Conservation (phyloP, 1,284 basidiomycete genomes). For the Phellinidium pouzarii region DNA sequence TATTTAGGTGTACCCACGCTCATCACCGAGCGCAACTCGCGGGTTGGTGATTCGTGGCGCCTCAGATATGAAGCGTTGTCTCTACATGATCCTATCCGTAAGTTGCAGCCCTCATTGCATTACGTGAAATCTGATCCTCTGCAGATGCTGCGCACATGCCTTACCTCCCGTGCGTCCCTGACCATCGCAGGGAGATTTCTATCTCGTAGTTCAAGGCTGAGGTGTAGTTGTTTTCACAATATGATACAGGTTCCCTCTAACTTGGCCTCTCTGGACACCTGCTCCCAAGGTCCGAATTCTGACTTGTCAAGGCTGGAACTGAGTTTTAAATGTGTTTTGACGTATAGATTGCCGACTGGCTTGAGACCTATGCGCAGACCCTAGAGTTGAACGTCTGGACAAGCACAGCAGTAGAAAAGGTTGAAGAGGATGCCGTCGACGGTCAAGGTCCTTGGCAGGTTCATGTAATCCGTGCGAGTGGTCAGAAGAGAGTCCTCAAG, state of each 20-base stretch:
- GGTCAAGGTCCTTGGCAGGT: conserved; percentile 31
- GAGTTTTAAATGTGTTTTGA: background rate
- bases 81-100: conserved; percentile 60
- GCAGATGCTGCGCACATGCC: conserved; percentile 53
- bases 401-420: conserved; percentile 31
- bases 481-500: conserved; percentile 25
- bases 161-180: conserved; percentile 40
- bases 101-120: conserved; percentile 27
- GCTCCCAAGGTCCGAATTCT: conserved; percentile 37
- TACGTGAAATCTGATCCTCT: conserved; percentile 2
- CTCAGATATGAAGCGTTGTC: conserved; percentile 52
- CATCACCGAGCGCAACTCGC: conserved; percentile 45
- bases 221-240: background rate
- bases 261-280: conserved; percentile 43
- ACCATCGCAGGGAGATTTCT: background rate
- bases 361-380: conserved; percentile 57
- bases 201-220: background rate
- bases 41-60: conserved; percentile 58
- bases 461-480: conserved; percentile 25
- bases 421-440: conserved; percentile 22
- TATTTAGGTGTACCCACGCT: conserved; percentile 44
- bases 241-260: conserved; percentile 27
- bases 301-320: conserved; percentile 18
- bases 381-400: conserved; percentile 66
- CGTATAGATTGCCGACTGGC: conserved; percentile 55